These are phyloP conservation scores for Achlya hypogyna DNA, from an alignment of 352 stramenopile species.

Conservation along the genomic window DNA sequence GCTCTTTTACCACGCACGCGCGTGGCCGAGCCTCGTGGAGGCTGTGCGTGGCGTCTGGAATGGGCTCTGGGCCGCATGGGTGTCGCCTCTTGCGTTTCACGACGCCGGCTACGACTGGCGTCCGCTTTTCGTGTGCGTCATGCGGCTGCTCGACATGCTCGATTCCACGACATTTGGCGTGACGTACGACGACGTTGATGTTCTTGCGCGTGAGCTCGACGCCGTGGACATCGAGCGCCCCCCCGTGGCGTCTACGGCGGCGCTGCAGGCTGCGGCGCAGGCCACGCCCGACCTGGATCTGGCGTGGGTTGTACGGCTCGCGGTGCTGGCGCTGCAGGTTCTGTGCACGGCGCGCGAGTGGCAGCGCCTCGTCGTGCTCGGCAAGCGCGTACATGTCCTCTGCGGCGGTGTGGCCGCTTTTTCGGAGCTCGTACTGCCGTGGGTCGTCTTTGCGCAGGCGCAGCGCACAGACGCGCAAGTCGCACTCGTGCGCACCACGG, in stretches of 20 bases:
- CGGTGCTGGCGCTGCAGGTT: not conserved
- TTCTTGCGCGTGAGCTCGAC: not conserved
- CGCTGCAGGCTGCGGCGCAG: not conserved
- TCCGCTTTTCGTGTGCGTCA: conserved; percentile 1
- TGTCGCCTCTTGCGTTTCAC: conserved; percentile 4
- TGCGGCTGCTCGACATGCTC: conserved; percentile 8
- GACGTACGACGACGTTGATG: not conserved
- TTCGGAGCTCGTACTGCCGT: conserved; percentile 42
- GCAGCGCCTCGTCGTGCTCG: conserved; percentile 9
- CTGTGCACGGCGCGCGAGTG: conserved; percentile 8
- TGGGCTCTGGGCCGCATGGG: conserved; percentile 6
- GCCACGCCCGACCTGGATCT: conserved; percentile 1
- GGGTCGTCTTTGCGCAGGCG: conserved; percentile 53
- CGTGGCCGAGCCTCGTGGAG: conserved; percentile 9
- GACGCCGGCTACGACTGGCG: not conserved
- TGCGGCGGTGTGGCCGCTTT: conserved; percentile 24
- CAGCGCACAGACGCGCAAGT: conserved; percentile 42
- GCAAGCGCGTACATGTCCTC: conserved; percentile 4
- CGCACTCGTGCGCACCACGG: conserved; percentile 23
- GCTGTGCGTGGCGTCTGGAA: conserved; percentile 4
- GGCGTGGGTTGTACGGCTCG: not conserved
- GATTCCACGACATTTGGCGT: not conserved
- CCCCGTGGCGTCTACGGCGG: not conserved
- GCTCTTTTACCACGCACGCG: conserved; percentile 8
- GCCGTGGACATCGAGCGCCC: not conserved